phyloP scores from a whole-genome alignment of 495 filamentous ascomycete species.

The Hypoxylon fuscum region DNA sequence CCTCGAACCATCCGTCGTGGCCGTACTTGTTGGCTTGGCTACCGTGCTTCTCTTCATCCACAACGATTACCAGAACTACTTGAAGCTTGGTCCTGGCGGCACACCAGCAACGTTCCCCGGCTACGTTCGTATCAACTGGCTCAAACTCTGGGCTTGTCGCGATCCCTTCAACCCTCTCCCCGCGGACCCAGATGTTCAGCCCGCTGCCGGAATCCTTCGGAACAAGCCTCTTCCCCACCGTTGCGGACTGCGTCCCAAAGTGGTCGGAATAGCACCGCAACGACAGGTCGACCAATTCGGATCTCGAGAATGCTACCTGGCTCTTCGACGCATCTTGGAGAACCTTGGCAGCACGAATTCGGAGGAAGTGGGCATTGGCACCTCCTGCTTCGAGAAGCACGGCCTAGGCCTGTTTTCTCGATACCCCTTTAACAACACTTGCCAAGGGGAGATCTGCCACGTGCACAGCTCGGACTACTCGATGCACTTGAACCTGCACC shows the following conservation, averaged over 20 bases:
- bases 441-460: constrained; percentile 81
- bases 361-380: constrained; percentile 65
- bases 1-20: constrained; percentile 53
- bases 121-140: constrained; percentile 73
- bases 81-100: constrained; percentile 81
- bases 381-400: constrained; percentile 82
- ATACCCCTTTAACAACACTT: constrained; percentile 68
- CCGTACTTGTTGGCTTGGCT: constrained; percentile 57
- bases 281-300: constrained; percentile 75
- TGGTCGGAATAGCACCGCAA: constrained; percentile 81
- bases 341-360: constrained; percentile 58
- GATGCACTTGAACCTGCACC: constrained; percentile 79
- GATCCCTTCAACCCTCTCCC: constrained; percentile 62
- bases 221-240: constrained; percentile 63
- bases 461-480: constrained; percentile 78
- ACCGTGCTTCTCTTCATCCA: constrained; percentile 66
- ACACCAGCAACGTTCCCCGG: constrained; percentile 77
- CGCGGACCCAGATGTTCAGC: constrained; percentile 45
- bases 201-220: constrained; percentile 50
- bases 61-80: constrained; percentile 79
- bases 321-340: constrained; percentile 60
- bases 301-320: constrained; percentile 58
- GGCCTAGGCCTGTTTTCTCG: constrained; percentile 74
- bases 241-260: constrained; percentile 66
- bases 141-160: constrained; percentile 65